A percentile compares a stretch with the other conserved stretches of the same genome.
Evolutionary conservation across 306 rosid genomes (phyloP).

Genomic region (Gleditsia sinensis): DNA sequence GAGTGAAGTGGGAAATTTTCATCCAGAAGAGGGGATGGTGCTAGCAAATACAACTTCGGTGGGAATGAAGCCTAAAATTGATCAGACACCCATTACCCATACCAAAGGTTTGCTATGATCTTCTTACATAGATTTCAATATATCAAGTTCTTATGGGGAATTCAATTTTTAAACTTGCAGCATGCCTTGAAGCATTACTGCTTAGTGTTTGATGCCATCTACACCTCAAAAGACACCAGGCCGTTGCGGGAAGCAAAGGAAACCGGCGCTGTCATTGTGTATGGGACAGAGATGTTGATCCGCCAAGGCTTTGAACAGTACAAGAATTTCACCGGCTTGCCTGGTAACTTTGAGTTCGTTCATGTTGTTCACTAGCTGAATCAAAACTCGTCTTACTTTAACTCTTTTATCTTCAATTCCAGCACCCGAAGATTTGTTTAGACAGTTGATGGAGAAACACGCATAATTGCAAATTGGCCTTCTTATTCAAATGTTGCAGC

Average conservation of each 20-base stretch:
- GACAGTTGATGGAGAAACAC: slow-evolving; percentile 56
- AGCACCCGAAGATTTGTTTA: slow-evolving; percentile 59
- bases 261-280: slow-evolving; percentile 45
- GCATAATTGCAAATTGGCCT: slow-evolving; percentile 25
- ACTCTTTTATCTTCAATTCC: slow-evolving; percentile 32
- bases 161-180: slow-evolving; percentile 33
- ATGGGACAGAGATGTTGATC: slow-evolving; percentile 58
- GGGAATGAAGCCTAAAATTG: slow-evolving; percentile 54
- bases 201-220: slow-evolving; percentile 58
- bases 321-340: slow-evolving; percentile 55
- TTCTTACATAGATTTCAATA: no score
- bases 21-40: slow-evolving; percentile 47
- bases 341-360: slow-evolving; percentile 47
- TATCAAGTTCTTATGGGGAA: no score
- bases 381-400: no score
- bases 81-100: slow-evolving; percentile 54
- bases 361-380: no score
- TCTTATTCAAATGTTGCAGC: neutral
- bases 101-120: slow-evolving; percentile 37
- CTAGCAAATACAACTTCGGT: slow-evolving; percentile 56
- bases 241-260: slow-evolving; percentile 48
- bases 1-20: slow-evolving; percentile 44
- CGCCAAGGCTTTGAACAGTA: slow-evolving; percentile 54
- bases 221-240: slow-evolving; percentile 56
- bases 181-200: slow-evolving; percentile 46